Evolutionary conservation across 2,329 filamentous ascomycete genomes (phyloP), one percentile per base, ranked within the genome.

Genomic region (Aspergillus sojae): DNA sequence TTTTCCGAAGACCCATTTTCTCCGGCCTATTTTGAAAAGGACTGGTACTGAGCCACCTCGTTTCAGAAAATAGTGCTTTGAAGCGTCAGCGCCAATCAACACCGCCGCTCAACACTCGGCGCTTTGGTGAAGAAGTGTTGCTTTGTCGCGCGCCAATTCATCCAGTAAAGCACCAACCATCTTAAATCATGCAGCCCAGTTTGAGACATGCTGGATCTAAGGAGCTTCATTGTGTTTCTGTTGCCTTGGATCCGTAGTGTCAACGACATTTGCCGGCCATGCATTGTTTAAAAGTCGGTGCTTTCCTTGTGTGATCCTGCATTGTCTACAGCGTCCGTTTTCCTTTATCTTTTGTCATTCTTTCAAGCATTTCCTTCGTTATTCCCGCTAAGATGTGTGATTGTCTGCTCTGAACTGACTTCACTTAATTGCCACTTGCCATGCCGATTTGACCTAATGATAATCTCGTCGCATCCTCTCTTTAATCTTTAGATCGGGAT

Each of bases 91-190:
- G 54, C 63, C 63, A 63, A 65, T 65, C 36, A 58, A 50, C 30
- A 5, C 43, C 12, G 19, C 30, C 52, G 52, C 32, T 23, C 52
- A 36, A 5, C 21, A 9, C 6, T 55, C n/a, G 32, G 32, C 52
- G 52, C 32, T 23, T 55, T 55, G 21, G 28, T 26, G 52, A 34
- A 39, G 52, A 14, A 55, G 32, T 1, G 28, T 57, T 52, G 48
- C 52, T 58, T 68, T 68, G 62, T 65, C 66, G 66, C 66, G 66
- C 66, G 66, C 64, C 61, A 65, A 61, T 23, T 57, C 60, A 48
- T 54, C 52, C 46, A 53, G 26, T 57, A 53, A 39, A 58, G 41
- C 60, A 57, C 64, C 66, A 68, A 66, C 61, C 55, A 41, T 53
- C 59, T 30, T 43, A 7, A 11, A 1, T 59, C 52, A 9, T 43